These are phyloP conservation scores for Neofusicoccum laricinum DNA, from an alignment of 2,329 filamentous ascomycete species.

Conservation along the genomic window DNA sequence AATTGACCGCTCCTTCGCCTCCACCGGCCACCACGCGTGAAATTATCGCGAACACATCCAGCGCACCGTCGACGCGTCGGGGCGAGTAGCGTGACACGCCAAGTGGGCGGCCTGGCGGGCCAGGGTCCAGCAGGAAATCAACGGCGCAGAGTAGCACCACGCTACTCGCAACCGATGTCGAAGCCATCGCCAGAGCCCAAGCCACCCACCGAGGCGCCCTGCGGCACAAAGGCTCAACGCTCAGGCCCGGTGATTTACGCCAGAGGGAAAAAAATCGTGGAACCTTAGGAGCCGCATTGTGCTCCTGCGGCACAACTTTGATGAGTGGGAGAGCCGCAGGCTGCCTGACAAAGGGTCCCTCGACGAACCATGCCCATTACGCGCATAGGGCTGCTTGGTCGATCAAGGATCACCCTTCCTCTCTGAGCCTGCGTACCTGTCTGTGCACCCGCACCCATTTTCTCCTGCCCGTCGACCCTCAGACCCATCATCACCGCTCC, in stretches of 20 bases:
- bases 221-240: not conserved
- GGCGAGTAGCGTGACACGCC: not conserved
- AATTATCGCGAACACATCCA: constrained; percentile 1
- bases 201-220: not conserved
- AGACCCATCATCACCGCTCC: constrained; percentile 9
- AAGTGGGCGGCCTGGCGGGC: not conserved
- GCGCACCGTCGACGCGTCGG: not conserved
- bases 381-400: constrained; percentile 6
- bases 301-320: not conserved
- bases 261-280: not conserved
- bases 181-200: not conserved
- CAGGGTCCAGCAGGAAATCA: constrained; percentile 6
- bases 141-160: not conserved
- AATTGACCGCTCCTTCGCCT: constrained; percentile 8
- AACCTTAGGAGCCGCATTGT: not conserved
- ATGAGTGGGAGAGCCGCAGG: not conserved
- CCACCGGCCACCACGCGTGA: not conserved
- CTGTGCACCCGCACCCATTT: not conserved
- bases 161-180: not conserved
- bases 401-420: constrained; percentile 11
- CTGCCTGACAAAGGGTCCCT: not conserved
- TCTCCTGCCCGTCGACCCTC: constrained; percentile 2
- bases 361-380: constrained; percentile 9
- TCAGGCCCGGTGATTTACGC: not conserved
- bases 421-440: constrained; percentile 5